Percentiles rank a stretch among this genome's conserved stretches.
phyloP scores from a whole-genome alignment of 768 basidiomycete genomes.

The Lentinus brumalis region DNA sequence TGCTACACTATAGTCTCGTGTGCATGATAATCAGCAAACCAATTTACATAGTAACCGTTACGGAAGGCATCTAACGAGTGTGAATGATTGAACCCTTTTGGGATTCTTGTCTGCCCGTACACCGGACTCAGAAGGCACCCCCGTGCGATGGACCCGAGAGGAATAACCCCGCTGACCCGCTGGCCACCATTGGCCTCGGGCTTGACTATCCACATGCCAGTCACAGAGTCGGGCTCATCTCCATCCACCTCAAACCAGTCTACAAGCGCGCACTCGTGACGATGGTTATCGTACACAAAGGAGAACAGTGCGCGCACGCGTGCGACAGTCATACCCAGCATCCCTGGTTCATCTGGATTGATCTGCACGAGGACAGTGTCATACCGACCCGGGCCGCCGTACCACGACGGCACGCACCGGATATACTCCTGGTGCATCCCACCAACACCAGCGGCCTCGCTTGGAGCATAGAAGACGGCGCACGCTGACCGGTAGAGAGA shows the following conservation, averaged over 20 bases:
- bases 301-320: constrained; percentile 27
- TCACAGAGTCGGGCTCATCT: constrained; percentile 19
- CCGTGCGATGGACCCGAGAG: constrained; percentile 19
- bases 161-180: constrained; percentile 28
- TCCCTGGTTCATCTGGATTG: constrained; percentile 1
- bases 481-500: constrained; percentile 22
- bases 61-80: constrained; percentile 11
- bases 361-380: constrained; percentile 28
- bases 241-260: constrained; percentile 25
- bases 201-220: constrained; percentile 31
- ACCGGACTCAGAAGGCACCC: constrained; percentile 30
- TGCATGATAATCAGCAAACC: constrained; percentile 19
- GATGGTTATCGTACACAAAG: constrained; percentile 14
- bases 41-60: constrained; percentile 18
- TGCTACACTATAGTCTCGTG: constrained; percentile 2
- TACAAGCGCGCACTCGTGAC: constrained; percentile 4
- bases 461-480: constrained; percentile 28
- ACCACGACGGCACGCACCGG: constrained; percentile 23
- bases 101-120: not conserved
- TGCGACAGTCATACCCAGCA: constrained; percentile 23
- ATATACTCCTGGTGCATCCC: constrained; percentile 32
- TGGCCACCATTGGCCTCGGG: constrained; percentile 10
- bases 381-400: not conserved
- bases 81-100: not conserved
- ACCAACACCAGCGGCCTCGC: constrained; percentile 25